Base-by-base conservation (phyloP, 306 rosid species). In the Senna tora region DNA sequence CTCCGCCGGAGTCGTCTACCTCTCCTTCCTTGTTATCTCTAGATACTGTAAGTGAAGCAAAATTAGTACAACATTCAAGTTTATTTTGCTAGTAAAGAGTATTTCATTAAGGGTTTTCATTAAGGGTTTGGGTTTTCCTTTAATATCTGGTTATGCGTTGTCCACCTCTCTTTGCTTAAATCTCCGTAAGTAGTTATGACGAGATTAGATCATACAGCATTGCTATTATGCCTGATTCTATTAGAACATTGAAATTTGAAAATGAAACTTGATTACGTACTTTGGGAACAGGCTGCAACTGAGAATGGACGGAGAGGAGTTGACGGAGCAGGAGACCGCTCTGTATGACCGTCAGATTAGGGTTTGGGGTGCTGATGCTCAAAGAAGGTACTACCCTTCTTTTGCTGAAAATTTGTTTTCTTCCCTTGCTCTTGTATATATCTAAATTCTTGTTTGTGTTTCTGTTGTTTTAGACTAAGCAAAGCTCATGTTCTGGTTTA, bases 341-440 rank as follows among this genome's bases (percentile, higher is more conserved):
- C 71, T 94, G 52, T 94, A 94, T 81, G 99, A 94, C 58, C 99
- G 97, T 64, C 99, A 94, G 59, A 94, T 91, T 88, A 88, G 99
- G 90, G 99, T 91, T 83, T 94, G 99, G 99, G 99, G 99, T 8
- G 97, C 96, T 36, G 97, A 92, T 81, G 96, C 99, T n/a, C 99
- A 94, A 74, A 79, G 96, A 76, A 91, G 99, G 99, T 91, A 14
- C 16, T n/a, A 0, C 43, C 4, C 33, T 20, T 5, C 2, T 9
- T 62, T 53, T 67, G 45, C 21, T 43, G 13, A 41, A 49, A 46
- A 5, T 1, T 59, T 42, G n/a, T 55, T n/a, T 0, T 0, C 42
- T 39, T 17, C 28, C 14, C 46, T 8, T 2, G 16, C 46, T 9
- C 47, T 4, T n/a, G 5, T 16, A 17, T 1, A 17, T 0, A 22